phyloP scores from a whole-genome alignment of 2,329 filamentous ascomycete species.

The Fusarium sp. region DNA sequence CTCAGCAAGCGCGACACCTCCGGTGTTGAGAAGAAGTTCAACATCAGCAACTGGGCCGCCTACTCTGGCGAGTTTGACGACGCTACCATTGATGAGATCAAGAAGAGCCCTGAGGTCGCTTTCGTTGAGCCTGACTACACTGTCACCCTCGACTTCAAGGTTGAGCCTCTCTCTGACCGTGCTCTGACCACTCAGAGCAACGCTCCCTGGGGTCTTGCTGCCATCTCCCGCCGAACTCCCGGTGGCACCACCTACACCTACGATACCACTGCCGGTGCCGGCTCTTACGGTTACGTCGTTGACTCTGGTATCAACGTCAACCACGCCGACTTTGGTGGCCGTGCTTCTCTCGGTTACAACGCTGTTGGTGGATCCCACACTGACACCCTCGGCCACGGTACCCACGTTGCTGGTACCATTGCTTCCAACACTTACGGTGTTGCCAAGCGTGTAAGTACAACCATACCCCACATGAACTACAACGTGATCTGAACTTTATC shows the following conservation, averaged over 20 bases:
- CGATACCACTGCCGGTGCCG: conserved; percentile 60
- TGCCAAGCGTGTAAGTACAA: conserved; percentile 51
- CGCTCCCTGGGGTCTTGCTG: conserved; percentile 42
- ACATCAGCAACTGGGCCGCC: conserved; percentile 49
- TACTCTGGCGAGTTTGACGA: conserved; percentile 58
- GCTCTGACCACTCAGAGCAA: conserved; percentile 40
- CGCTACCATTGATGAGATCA: conserved; percentile 54
- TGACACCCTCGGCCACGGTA: conserved; percentile 56
- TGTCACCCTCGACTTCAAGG: conserved; percentile 26
- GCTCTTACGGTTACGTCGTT: conserved; percentile 68
- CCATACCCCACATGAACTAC: background rate
- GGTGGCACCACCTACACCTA: conserved; percentile 56
- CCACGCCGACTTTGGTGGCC: conserved; percentile 64
- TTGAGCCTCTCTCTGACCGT: conserved; percentile 35
- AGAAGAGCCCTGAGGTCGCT: conserved; percentile 51
- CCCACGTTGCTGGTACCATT: conserved; percentile 56
- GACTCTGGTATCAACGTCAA: conserved; percentile 68
- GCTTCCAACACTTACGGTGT: conserved; percentile 56
- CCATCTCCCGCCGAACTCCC: conserved; percentile 44
- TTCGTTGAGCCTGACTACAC: conserved; percentile 43
- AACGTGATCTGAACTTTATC: background rate
- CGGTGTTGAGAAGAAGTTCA: conserved; percentile 48
- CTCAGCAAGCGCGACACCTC: conserved; percentile 58
- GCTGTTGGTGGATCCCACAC: conserved; percentile 48
- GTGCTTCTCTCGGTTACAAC: conserved; percentile 55